Percentiles rank a stretch among this genome's conserved stretches.
These are phyloP conservation scores for Porphyrellus cyaneotinctus DNA, from an alignment of 768 basidiomycete species.

Conservation along the genomic window DNA sequence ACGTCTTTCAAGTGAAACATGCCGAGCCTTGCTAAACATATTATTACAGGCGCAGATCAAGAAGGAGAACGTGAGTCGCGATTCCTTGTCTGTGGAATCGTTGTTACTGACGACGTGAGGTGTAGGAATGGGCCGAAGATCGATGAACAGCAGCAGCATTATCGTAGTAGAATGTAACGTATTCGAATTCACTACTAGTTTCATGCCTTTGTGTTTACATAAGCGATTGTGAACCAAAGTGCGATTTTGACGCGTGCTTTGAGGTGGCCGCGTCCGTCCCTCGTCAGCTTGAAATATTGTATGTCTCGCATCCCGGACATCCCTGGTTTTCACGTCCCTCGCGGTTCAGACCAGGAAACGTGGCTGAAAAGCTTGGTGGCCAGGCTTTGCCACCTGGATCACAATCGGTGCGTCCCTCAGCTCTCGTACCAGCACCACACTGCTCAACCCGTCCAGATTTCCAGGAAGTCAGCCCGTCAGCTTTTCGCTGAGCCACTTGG, in stretches of 20 bases:
- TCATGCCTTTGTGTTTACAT: slow-evolving; percentile 15
- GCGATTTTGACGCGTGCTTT: too few relatives aligned
- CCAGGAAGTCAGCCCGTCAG: slow-evolving; percentile 96
- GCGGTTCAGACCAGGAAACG: slow-evolving; percentile 54
- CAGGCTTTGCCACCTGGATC: slow-evolving; percentile 57
- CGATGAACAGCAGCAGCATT: slow-evolving; percentile 48
- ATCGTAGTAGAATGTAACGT: slow-evolving; percentile 23
- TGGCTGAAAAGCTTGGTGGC: slow-evolving; percentile 68
- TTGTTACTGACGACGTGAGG: slow-evolving; percentile 19
- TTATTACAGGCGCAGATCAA: slow-evolving; percentile 84
- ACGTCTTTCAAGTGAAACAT: slow-evolving; percentile 14
- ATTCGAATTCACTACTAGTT: slow-evolving; percentile 20
- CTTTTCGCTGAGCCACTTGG: slow-evolving; percentile 67
- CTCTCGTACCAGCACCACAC: neutral
- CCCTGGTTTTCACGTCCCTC: slow-evolving; percentile 56
- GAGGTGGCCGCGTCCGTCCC: too few relatives aligned
- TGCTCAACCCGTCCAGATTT: slow-evolving; percentile 51
- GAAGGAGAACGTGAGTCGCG: slow-evolving; percentile 88
- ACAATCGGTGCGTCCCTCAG: slow-evolving; percentile 49
- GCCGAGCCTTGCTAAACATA: slow-evolving; percentile 4
- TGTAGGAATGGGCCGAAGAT: slow-evolving; percentile 90
- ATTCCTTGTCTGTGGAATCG: neutral
- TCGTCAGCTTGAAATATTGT: neutral
- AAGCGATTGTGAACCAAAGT: slow-evolving; percentile 11
- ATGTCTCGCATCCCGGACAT: slow-evolving; percentile 67